A percentile compares a stretch with the other conserved stretches of the same genome.
phyloP scores from a whole-genome alignment of 345 rosid species.

The Citrus sinensis region DNA sequence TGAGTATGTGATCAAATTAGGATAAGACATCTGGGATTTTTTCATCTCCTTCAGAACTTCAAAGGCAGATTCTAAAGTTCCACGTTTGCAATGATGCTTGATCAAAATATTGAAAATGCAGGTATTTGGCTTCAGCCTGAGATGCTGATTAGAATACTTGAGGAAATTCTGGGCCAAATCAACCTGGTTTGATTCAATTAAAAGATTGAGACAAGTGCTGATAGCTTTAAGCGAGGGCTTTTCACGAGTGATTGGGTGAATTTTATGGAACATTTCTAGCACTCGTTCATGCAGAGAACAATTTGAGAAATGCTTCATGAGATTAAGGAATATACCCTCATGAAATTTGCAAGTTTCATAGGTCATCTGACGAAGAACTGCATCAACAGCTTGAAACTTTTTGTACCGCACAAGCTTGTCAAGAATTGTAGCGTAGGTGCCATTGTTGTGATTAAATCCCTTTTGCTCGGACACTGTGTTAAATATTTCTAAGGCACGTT shows the following conservation, averaged over 20 bases:
- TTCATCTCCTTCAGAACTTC: conserved; percentile 76
- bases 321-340: conserved; percentile 68
- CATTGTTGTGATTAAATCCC: conserved; percentile 79
- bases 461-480: conserved; percentile 62
- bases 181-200: conserved; percentile 61
- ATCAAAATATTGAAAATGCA: conserved; percentile 90
- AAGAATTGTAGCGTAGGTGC: conserved; percentile 65
- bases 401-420: conserved; percentile 64
- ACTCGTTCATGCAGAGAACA: conserved; percentile 50
- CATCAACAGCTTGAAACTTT: conserved; percentile 75
- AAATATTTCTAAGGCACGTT: conserved; percentile 64
- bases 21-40: conserved; percentile 51
- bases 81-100: conserved; percentile 75
- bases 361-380: conserved; percentile 71
- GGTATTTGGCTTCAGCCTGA: conserved; percentile 63
- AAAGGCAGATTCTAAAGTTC: conserved; percentile 55
- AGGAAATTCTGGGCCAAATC: conserved; percentile 50
- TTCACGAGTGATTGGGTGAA: conserved; percentile 60
- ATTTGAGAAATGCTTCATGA: conserved; percentile 70
- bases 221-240: conserved; percentile 80
- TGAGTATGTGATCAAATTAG: conserved; percentile 74
- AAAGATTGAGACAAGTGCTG: conserved; percentile 83
- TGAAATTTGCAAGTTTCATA: conserved; percentile 82
- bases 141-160: conserved; percentile 38
- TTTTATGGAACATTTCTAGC: conserved; percentile 65